phyloP scores from a whole-genome alignment of 2,329 filamentous ascomycete species.

The Purpureocillium lavendulum region DNA sequence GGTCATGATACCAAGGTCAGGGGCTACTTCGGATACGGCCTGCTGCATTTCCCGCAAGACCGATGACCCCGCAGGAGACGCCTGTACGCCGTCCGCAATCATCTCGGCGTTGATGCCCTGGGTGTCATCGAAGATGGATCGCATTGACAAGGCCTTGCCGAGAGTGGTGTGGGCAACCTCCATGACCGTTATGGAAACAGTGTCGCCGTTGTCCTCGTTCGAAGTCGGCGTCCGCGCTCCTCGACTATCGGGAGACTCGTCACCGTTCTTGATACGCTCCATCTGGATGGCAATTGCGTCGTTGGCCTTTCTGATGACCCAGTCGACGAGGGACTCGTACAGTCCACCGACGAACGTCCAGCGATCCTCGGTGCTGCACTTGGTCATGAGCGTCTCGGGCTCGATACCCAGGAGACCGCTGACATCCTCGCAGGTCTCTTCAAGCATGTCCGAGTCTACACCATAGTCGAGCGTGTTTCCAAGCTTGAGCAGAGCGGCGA shows the following conservation, averaged over 20 bases:
- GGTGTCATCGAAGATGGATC: slow-evolving; percentile 87
- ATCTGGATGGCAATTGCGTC: slow-evolving; percentile 73
- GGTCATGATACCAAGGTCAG: slow-evolving; percentile 68
- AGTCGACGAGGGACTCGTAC: slow-evolving; percentile 92
- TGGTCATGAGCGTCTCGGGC: slow-evolving; percentile 68
- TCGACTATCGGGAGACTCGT: slow-evolving; percentile 58
- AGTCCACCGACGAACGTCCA: slow-evolving; percentile 74
- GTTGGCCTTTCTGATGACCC: slow-evolving; percentile 86
- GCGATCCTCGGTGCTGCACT: slow-evolving; percentile 79
- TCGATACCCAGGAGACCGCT: slow-evolving; percentile 79
- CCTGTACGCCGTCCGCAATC: slow-evolving; percentile 87
- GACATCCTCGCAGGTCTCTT: slow-evolving; percentile 85
- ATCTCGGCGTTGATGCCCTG: slow-evolving; percentile 93
- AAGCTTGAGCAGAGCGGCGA: slow-evolving; percentile 82
- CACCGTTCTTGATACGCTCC: slow-evolving; percentile 53
- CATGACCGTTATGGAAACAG: slow-evolving; percentile 80
- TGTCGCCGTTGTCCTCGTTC: slow-evolving; percentile 67
- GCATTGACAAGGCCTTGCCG: slow-evolving; percentile 81
- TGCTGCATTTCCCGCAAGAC: slow-evolving; percentile 81
- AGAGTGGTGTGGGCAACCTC: slow-evolving; percentile 75
- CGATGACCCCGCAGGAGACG: slow-evolving; percentile 65
- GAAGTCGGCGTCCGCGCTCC: slow-evolving; percentile 57
- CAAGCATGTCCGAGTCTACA: slow-evolving; percentile 75
- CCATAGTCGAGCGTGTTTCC: slow-evolving; percentile 83
- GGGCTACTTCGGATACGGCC: slow-evolving; percentile 66